phyloP scores from a whole-genome alignment of 768 basidiomycete species.

The Boletus huronensis region DNA sequence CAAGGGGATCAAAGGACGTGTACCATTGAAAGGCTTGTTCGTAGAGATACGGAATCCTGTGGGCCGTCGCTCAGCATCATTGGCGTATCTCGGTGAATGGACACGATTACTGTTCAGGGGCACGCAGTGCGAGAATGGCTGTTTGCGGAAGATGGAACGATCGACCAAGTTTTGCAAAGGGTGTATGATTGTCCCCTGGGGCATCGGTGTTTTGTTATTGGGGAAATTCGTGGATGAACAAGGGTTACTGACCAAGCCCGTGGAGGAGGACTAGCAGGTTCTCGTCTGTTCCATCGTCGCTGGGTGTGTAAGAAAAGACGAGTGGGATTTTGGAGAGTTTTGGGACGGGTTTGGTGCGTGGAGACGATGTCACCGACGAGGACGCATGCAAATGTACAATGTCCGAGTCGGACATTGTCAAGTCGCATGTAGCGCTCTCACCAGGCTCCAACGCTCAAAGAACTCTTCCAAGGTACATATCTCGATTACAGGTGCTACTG shows the following conservation, averaged over 20 bases:
- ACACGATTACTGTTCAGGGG: conserved; percentile 64
- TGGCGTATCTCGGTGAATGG: neutral
- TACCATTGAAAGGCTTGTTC: conserved; percentile 87
- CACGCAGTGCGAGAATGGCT: conserved; percentile 75
- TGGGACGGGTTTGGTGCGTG: conserved; percentile 50
- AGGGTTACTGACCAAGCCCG: conserved; percentile 61
- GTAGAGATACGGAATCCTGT: conserved; percentile 73
- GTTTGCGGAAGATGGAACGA: conserved; percentile 87
- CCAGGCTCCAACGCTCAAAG: neutral
- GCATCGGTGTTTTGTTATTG: neutral
- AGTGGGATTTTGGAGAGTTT: conserved; percentile 43
- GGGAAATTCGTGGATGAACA: neutral
- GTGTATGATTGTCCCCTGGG: conserved; percentile 75
- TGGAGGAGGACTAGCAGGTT: conserved; percentile 83
- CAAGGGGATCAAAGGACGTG: conserved; percentile 73
- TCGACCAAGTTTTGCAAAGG: conserved; percentile 71
- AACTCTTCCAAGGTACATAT: neutral
- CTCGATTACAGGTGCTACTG: neutral
- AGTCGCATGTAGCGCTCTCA: neutral
- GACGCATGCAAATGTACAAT: conserved; percentile 20
- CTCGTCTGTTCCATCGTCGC: conserved; percentile 81
- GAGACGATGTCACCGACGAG: conserved; percentile 6
- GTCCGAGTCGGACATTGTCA: conserved; percentile 17
- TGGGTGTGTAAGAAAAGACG: conserved; percentile 65
- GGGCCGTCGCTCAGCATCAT: conserved; percentile 9